Percentiles rank a stretch among this genome's conserved stretches.
Evolutionary conservation across 1,284 basidiomycete species (phyloP).

Genomic region (Ustilago loliicola): DNA sequence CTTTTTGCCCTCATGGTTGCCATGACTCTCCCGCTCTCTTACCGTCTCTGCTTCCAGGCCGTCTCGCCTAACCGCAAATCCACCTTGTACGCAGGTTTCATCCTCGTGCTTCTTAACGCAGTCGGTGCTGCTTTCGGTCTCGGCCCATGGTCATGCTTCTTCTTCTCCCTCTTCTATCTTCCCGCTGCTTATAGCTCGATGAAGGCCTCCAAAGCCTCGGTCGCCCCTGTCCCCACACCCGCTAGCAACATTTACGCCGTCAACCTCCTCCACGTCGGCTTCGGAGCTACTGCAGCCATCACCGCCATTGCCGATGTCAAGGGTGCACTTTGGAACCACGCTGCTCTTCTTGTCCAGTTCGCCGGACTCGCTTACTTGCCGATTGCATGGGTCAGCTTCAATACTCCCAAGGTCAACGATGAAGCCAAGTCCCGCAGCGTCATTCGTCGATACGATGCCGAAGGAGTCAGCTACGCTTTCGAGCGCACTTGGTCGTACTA

Average conservation of each 20-base stretch:
- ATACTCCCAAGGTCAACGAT: conserved; percentile 46
- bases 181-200: conserved; percentile 39
- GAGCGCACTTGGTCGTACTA: conserved; percentile 60
- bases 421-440: conserved; percentile 35
- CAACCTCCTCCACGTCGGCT: conserved; percentile 37
- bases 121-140: conserved; percentile 42
- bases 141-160: conserved; percentile 39
- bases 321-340: conserved; percentile 32
- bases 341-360: conserved; percentile 38
- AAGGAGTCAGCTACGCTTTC: conserved; percentile 53
- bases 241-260: conserved; percentile 46
- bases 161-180: conserved; percentile 31
- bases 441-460: conserved; percentile 47
- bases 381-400: conserved; percentile 43
- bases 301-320: conserved; percentile 21
- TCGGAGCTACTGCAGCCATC: conserved; percentile 20
- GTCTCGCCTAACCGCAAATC: conserved; percentile 55
- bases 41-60: conserved; percentile 50
- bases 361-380: conserved; percentile 34
- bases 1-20: conserved; percentile 42
- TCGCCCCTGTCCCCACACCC: conserved; percentile 45
- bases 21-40: conserved; percentile 28
- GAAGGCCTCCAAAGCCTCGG: conserved; percentile 38
- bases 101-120: conserved; percentile 37
- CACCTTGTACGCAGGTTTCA: conserved; percentile 28